phyloP scores from a whole-genome alignment of 208 protist genomes.

The Leptomonas pyrrhocoris region DNA sequence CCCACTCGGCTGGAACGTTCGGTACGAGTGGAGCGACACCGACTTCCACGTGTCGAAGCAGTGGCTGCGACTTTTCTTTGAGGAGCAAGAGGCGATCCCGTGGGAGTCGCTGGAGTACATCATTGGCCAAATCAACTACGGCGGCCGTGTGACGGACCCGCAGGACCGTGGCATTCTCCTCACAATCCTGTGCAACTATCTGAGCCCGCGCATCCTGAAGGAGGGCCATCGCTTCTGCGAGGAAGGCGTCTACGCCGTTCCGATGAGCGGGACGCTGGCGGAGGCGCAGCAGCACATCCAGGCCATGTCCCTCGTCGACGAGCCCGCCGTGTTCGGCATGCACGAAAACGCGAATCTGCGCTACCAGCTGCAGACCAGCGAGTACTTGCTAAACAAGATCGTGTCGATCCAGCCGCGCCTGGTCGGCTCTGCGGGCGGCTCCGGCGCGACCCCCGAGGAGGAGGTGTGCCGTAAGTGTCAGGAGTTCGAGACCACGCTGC shows the following conservation, averaged over 20 bases:
- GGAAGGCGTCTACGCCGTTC: conserved; percentile 79
- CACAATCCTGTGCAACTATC: conserved; percentile 91
- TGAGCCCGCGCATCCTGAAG: conserved; percentile 81
- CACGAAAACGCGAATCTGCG: conserved; percentile 97
- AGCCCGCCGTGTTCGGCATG: conserved; percentile 97
- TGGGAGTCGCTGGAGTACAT: conserved; percentile 98
- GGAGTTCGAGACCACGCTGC: conserved; percentile 87
- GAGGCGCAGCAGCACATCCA: conserved; percentile 84
- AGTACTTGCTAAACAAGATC: conserved; percentile 91
- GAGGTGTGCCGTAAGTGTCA: conserved; percentile 91
- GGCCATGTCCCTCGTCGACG: conserved; percentile 90
- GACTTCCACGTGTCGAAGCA: conserved; percentile 96
- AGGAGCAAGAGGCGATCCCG: conserved; percentile 95
- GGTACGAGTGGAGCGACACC: conserved; percentile 98
- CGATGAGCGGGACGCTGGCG: conserved; percentile 46
- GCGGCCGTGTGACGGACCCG: conserved; percentile 98
- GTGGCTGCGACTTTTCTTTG: conserved; percentile 96
- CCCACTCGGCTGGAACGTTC: conserved; percentile 97
- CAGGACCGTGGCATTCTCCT: conserved; percentile 95
- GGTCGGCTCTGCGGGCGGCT: conserved; percentile 34
- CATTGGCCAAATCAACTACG: conserved; percentile 98
- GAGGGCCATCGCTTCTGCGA: conserved; percentile 89
- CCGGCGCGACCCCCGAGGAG: conserved; percentile 78
- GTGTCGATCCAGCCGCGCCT: conserved; percentile 92
- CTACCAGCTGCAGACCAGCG: conserved; percentile 95